These are phyloP conservation scores for Arachnomyces sp. DNA, from an alignment of 2,329 filamentous ascomycete genomes.

Conservation along the genomic window DNA sequence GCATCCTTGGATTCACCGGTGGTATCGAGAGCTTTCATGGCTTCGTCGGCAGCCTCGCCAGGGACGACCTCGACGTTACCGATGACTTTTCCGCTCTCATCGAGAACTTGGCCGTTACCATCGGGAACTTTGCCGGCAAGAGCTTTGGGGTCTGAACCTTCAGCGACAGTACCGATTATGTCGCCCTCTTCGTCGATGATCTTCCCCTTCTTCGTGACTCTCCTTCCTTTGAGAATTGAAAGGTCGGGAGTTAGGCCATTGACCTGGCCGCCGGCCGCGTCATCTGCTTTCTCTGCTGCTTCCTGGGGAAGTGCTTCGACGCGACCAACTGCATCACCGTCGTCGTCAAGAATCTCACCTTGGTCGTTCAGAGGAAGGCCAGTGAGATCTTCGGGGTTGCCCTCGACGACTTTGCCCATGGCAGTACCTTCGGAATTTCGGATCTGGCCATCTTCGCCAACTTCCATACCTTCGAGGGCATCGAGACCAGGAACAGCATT, in stretches of 20 bases:
- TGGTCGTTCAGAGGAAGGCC: constrained; percentile 32
- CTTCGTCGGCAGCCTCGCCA: constrained; percentile 28
- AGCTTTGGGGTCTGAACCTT: constrained; percentile 12
- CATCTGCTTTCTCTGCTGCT: background rate
- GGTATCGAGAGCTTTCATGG: constrained; percentile 39
- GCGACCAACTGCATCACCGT: constrained; percentile 28
- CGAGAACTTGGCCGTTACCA: constrained; percentile 32
- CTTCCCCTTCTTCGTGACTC: constrained; percentile 15
- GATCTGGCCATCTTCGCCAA: constrained; percentile 47
- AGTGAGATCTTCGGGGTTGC: constrained; percentile 32
- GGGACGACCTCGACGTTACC: constrained; percentile 18
- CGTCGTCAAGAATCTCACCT: constrained; percentile 29
- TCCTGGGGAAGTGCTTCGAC: constrained; percentile 9
- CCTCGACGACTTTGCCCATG: constrained; percentile 33
- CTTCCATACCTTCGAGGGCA: constrained; percentile 31
- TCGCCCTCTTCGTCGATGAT: constrained; percentile 19
- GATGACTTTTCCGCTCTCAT: constrained; percentile 26
- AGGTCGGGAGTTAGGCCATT: constrained; percentile 14
- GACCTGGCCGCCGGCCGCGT: constrained; percentile 11
- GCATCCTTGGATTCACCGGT: constrained; percentile 40
- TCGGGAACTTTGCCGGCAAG: constrained; percentile 35
- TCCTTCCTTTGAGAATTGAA: constrained; percentile 14
- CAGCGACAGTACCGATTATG: constrained; percentile 28
- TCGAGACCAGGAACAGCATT: constrained; percentile 26
- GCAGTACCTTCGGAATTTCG: constrained; percentile 36